Evolutionary conservation across 2,329 filamentous ascomycete species (phyloP), one percentile per base, ranked within the genome.

Genomic region (Diaporthe capsici): DNA sequence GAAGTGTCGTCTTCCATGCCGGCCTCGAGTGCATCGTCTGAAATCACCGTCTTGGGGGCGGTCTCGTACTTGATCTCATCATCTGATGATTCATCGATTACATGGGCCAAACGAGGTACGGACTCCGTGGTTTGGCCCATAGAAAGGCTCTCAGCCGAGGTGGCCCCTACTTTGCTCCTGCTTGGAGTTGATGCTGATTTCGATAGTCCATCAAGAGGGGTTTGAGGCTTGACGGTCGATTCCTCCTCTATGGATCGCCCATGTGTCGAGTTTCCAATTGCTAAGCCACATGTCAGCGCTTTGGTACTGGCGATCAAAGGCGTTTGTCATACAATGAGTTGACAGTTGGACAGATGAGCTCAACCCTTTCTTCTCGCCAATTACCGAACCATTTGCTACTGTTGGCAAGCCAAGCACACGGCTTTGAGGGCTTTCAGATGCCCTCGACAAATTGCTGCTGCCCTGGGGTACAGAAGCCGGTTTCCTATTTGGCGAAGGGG

Each of bases 1-100:
- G 58, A 65, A 39, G 71, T 42, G 42, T 58, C 61, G 7, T 75
- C 73, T 22, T 39, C n/a, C 31, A 12, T 17, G 34, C 44, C 63
- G 22, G 51, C 70, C 53, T 42, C 70, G 20, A 49, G n/a, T 37
- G 34, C 42, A 13, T 53, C 63, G 25, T 70, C 55, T 15, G 39
- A 17, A 2, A 49, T 39, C 2, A 22, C 34, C 2, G 34, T 31
- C 49, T 68, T 71, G 12, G 37, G 39, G 25, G 55, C 9, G n/a
- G 73, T 47, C 49, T 76, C 75, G n/a, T 76, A 76, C 20, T 70
- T 76, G 55, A 76, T 76, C 6, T 75, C 75, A 37, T 73, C 70
- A 39, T 75, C 75, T 5, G 73, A 71, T 3, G 60, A 42, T 10
- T 31, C 37, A 13, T 67, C 49, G 25, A 17, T 8, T 1, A 49